Evolutionary conservation across 352 stramenopile genomes (phyloP), one percentile per base, ranked within the genome.

Genomic region (Phytopythium helicoides): DNA sequence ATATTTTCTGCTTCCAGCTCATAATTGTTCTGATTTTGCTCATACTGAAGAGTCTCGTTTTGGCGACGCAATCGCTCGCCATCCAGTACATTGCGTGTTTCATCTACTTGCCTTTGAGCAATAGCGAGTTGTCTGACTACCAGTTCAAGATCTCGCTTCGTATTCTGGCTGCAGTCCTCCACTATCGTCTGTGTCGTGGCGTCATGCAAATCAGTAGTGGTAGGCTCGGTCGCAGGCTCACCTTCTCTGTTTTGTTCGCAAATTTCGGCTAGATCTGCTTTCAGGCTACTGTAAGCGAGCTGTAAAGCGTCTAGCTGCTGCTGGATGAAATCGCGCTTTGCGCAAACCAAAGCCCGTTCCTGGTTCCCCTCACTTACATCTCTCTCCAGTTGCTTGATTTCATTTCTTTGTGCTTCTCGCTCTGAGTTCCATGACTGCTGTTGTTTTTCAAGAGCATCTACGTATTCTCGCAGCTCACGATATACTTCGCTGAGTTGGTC

Each of bases 401-500:
- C 64, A 9, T 25, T 21, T 2, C 54, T 31, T 16, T 63, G 47
- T 1, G 18, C 26, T 3, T 39, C 60, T 6, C 60, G 61, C 25
- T 83, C 69, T 18, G 58, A 47, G 23, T 18, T 11, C 64, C 64
- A 78, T 25, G 68, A 23, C 21, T 36, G 51, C 19, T 80, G 56
- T 38, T 65, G 58, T 25, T 57, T 56, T n/a, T 51, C 39, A 45
- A 73, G 61, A 22, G 73, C 37, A 21, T 68, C 49, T 2, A 75
- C 47, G 9, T 78, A 64, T 15, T 66, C 47, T 12, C 53, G 55
- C 41, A 72, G 55, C 28, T 72, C 64, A 21, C 48, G 36, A 1
- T 36, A 52, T 6, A 28, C 46, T 37, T 47, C 49, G 55, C 61
- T 54, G 0, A 45, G 42, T 14, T 60, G 36, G 6, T 51, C 35